Base-by-base conservation (phyloP, 75 land plant species). In the Pseudotsuga menziesii region DNA sequence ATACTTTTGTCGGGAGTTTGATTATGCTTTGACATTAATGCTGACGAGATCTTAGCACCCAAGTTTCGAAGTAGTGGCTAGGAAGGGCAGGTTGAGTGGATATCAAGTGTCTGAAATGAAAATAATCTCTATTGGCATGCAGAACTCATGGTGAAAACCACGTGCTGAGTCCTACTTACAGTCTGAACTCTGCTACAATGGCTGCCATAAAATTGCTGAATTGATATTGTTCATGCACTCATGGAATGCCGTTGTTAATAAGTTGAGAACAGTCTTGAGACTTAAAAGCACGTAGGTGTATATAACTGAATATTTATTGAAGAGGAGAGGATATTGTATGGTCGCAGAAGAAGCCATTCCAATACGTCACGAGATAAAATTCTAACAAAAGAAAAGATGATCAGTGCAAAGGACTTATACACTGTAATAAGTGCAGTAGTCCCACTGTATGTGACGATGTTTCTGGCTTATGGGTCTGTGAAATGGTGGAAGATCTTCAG, bases 361-460 rank as follows among this genome's bases (percentile, higher is more conserved):
- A 48, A 48, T 48, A 48, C 9, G 54, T 8, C 48, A 44, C 6
- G 8, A 9, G 54, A 9, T 48, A 9, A 48, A 48, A 48, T 48
- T 9, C 2, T 9, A 48, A 9, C 54, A 48, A 29, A 66, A 5
- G 48, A 11, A 56, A 80, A 75, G 41, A 93, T 93, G 96, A 91
- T 93, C 52, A 91, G 71, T 2, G 71, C 48, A 25, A 58, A 80
- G n/a, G 93, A 91, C 64, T 83, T 93, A 32, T 91, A 93, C 93
- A 91, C 67, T 22, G 93, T 93, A 32, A 83, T 91, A 85, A 89
- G 88, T 67, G 93, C 96, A 57, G 82, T 86, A 81, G 89, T 89
- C 4, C 96, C 96, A 0, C 81, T 93, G 59, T 93, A 93, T 58
- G 82, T 89, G 52, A 91, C 96, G 16, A 93, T 93, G 96, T 56